phyloP scores from a whole-genome alignment of 306 rosid genomes.

The Cucurbita ficifolia region DNA sequence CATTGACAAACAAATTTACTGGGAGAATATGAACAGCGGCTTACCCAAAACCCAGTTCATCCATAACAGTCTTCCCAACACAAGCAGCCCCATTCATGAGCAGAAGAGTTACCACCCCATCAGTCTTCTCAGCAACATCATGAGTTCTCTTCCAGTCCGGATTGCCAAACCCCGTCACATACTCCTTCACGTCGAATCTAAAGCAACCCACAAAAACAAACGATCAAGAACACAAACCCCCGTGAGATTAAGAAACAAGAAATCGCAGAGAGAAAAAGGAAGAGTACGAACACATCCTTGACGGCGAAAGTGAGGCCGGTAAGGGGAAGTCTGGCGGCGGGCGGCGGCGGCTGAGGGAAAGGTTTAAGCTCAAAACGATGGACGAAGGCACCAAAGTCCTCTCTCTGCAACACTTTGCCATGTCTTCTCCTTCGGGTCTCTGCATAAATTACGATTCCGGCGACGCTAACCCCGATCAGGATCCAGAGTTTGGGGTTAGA shows the following conservation, averaged over 20 bases:
- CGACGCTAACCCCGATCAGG: conserved; percentile 40
- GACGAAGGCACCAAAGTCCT: conserved; percentile 42
- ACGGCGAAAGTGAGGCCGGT: conserved; percentile 42
- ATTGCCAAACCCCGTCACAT: conserved; percentile 63
- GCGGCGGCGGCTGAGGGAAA: conserved; percentile 55
- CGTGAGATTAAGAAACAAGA: background rate
- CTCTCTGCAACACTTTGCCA: background rate
- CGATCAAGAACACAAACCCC: background rate
- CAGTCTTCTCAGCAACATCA: conserved; percentile 37
- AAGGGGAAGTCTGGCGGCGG: conserved; percentile 31
- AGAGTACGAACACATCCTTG: conserved; percentile 36
- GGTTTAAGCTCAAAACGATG: conserved; percentile 46
- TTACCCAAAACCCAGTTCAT: conserved; percentile 57
- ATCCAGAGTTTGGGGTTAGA: conserved; percentile 57
- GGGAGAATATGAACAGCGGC: background rate
- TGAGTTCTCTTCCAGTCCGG: conserved; percentile 62
- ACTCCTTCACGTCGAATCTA: conserved; percentile 55
- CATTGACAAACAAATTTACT: background rate
- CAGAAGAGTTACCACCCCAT: conserved; percentile 35
- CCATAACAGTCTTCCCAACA: conserved; percentile 62
- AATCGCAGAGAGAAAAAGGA: background rate
- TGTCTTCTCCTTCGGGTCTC: conserved; percentile 30
- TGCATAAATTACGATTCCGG: conserved; percentile 32
- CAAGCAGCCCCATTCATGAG: conserved; percentile 52
- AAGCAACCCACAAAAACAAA: background rate